Conservation (phyloP, 2,329 filamentous ascomycete genomes). For the Aspergillus neoniger region DNA sequence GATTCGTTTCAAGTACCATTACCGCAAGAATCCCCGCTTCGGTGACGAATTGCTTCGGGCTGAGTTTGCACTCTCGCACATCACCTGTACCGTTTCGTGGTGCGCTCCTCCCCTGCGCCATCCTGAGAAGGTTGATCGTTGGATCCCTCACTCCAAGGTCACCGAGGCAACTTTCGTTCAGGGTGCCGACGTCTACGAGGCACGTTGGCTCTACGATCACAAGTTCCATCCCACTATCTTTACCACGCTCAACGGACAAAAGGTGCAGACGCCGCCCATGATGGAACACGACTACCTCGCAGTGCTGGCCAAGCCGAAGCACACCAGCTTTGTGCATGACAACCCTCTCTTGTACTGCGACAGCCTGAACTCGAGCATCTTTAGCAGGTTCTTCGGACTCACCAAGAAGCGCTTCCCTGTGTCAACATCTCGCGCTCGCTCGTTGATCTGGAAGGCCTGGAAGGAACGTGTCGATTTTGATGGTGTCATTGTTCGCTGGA, state of each 20-base stretch:
- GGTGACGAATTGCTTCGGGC: slow-evolving; percentile 59
- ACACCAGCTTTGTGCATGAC: slow-evolving; percentile 51
- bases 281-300: slow-evolving; percentile 52
- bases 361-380: slow-evolving; percentile 35
- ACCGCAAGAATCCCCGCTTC: slow-evolving; percentile 56
- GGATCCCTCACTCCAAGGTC: slow-evolving; percentile 58
- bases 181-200: slow-evolving; percentile 55
- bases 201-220: slow-evolving; percentile 52
- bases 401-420: slow-evolving; percentile 42
- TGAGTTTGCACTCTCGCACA: slow-evolving; percentile 56
- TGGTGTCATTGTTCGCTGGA: slow-evolving; percentile 52
- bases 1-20: slow-evolving; percentile 57
- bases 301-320: slow-evolving; percentile 47
- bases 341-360: slow-evolving; percentile 55
- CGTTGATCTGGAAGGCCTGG: slow-evolving; percentile 54
- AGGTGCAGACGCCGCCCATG: slow-evolving; percentile 56
- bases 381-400: slow-evolving; percentile 36
- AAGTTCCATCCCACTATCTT: slow-evolving; percentile 52
- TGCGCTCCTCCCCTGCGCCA: slow-evolving; percentile 54
- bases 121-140: slow-evolving; percentile 54
- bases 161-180: slow-evolving; percentile 58
- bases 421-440: slow-evolving; percentile 52
- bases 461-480: slow-evolving; percentile 50
- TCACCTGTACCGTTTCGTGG: slow-evolving; percentile 58
- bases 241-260: slow-evolving; percentile 53